Evolutionary conservation across 305 asterid species (phyloP), one percentile per base, ranked within the genome.

Genomic region (Ilex paraguariensis): DNA sequence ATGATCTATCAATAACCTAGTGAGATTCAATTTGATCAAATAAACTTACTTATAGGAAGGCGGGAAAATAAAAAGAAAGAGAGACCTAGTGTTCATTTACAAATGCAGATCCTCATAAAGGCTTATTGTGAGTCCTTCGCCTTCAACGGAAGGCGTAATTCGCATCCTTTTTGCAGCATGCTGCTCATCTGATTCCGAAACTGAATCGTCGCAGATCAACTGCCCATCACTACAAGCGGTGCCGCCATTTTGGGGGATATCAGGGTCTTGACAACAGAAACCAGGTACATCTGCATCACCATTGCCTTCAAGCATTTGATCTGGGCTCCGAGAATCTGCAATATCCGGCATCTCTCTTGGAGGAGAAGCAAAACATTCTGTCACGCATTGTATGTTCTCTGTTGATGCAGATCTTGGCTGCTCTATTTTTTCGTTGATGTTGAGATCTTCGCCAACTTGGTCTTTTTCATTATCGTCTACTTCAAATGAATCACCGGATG

Each of bases 81-180:
- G 9, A 36, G 42, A 36, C 52, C 52, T 46, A 11, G 15, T 3
- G 13, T 46, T 10, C 10, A 39, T 44, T 66, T 56, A 78, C 11
- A 67, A 65, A 67, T 68, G 74, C 31, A 77, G 52, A 65, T 72
- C 81, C 10, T 67, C n/a, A 2, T 75, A 49, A 14, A 55, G 11
- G 60, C 46, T 56, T 44, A 44, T 53, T 66, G 70, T 16, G 55
- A 68, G 62, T 64, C 52, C 75, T 14, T 74, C 79, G 30, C 36
- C 75, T 59, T 66, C 76, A 30, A 69, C 75, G 48, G 55, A 57
- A 10, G 77, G 75, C 17, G 69, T 61, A 48, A 72, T 66, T 57
- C 82, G 77, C 73, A 78, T 72, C 78, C 74, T 79, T 73, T 91
- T 91, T n/a, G 87, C 72, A 62, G 76, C 63, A 53, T 57, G 85